phyloP scores from a whole-genome alignment of 2,329 filamentous ascomycete genomes.

The Coleophoma crateriformis region DNA sequence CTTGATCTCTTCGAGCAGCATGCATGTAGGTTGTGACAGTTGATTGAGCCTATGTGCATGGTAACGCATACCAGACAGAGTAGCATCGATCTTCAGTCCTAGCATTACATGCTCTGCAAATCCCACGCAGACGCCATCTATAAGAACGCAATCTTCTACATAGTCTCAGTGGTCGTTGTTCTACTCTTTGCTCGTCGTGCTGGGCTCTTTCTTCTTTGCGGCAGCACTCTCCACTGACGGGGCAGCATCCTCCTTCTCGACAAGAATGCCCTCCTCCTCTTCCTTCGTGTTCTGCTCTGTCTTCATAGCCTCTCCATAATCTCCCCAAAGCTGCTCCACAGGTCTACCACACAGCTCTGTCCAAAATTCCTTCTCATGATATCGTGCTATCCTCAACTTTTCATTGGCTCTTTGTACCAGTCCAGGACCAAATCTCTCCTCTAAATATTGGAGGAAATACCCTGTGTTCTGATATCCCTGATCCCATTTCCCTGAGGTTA shows the following conservation, averaged over 20 bases:
- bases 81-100: too few species aligned
- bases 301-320: conserved; percentile 51
- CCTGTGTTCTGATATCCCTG: conserved; percentile 85
- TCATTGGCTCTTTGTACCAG: conserved; percentile 62
- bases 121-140: too few species aligned
- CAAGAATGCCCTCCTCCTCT: conserved; percentile 21
- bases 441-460: conserved; percentile 85
- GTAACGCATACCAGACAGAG: too few species aligned
- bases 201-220: background rate
- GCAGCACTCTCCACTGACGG: conserved; percentile 1
- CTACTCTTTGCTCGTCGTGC: background rate
- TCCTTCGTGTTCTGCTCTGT: conserved; percentile 15
- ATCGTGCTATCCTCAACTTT: conserved; percentile 54
- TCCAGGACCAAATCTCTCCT: conserved; percentile 55
- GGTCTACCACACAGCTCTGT: conserved; percentile 57
- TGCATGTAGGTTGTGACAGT: too few species aligned
- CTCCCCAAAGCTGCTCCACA: conserved; percentile 67
- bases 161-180: too few species aligned
- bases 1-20: too few species aligned
- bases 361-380: conserved; percentile 65
- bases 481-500: conserved; percentile 64
- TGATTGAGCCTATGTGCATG: too few species aligned
- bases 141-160: too few species aligned
- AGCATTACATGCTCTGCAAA: too few species aligned
- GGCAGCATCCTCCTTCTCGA: conserved; percentile 20